These are phyloP conservation scores for Sporobolomyces phaffii DNA, from an alignment of 768 basidiomycete species.

Conservation along the genomic window DNA sequence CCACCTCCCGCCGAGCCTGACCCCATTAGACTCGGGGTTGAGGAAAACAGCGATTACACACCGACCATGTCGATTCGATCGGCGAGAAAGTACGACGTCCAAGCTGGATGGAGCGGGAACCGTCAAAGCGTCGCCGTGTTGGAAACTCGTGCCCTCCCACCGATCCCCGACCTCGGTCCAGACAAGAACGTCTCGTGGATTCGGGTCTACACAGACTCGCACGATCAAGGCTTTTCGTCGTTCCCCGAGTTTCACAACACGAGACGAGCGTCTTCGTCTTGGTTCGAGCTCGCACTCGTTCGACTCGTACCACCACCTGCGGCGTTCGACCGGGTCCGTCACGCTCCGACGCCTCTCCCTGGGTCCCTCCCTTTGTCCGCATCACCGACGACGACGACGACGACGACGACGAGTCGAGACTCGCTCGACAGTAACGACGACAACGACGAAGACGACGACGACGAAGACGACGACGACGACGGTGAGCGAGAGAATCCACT, in stretches of 20 bases:
- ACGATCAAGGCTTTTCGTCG: conserved; percentile 31
- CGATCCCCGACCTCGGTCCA: background rate
- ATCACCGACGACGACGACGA: too few species aligned
- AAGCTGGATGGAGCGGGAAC: background rate
- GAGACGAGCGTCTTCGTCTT: conserved; percentile 14
- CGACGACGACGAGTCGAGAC: too few species aligned
- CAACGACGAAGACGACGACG: too few species aligned
- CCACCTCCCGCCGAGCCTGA: background rate
- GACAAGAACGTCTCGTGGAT: background rate
- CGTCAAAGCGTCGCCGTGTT: background rate
- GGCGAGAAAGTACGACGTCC: background rate
- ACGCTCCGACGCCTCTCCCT: background rate
- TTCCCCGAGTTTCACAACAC: conserved; percentile 16
- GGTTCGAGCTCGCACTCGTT: conserved; percentile 33
- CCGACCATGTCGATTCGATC: background rate
- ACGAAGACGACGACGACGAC: too few species aligned
- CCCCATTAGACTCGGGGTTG: too few species aligned
- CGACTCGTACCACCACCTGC: background rate
- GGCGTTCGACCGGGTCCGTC: background rate
- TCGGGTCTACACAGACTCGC: conserved; percentile 1
- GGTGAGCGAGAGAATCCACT: too few species aligned
- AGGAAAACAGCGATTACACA: conserved; percentile 21
- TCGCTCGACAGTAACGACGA: too few species aligned
- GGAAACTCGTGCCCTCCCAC: conserved; percentile 1
- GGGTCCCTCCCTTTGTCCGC: background rate